These are phyloP conservation scores for Phytophthora macrochlamydospora DNA, from an alignment of 352 stramenopile species.

Conservation along the genomic window DNA sequence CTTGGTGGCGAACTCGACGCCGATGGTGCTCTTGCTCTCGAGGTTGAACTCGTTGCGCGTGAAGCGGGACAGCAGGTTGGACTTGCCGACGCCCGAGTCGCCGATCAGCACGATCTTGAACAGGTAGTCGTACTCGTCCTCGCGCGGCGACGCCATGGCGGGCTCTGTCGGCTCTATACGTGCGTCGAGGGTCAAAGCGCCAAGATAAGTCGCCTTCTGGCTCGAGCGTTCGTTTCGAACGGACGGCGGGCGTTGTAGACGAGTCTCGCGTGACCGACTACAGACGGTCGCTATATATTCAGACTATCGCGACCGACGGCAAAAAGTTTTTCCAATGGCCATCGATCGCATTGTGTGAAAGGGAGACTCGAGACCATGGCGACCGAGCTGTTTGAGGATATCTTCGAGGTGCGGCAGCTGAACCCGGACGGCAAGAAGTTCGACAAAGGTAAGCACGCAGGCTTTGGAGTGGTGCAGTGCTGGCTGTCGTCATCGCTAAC, in stretches of 20 bases:
- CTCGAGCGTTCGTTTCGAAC: slow-evolving; percentile 12
- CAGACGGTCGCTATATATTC: too few species aligned
- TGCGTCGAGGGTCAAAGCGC: slow-evolving; percentile 24
- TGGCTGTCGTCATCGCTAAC: too few species aligned
- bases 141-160: slow-evolving; percentile 81
- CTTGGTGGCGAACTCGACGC: slow-evolving; percentile 99
- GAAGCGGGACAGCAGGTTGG: slow-evolving; percentile 97
- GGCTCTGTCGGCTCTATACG: slow-evolving; percentile 3
- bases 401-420: slow-evolving; percentile 97
- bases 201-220: slow-evolving; percentile 27
- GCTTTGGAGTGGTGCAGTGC: not conserved
- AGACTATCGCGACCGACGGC: not conserved
- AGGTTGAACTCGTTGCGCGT: slow-evolving; percentile 99
- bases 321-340: not conserved
- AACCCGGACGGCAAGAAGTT: slow-evolving; percentile 99
- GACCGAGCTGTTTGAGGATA: slow-evolving; percentile 98
- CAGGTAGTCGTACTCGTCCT: slow-evolving; percentile 91
- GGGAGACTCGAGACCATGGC: slow-evolving; percentile 52
- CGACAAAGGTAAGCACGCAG: slow-evolving; percentile 78
- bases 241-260: too few species aligned
- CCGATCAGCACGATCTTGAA: slow-evolving; percentile 97
- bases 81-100: slow-evolving; percentile 97
- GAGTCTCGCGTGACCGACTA: too few species aligned
- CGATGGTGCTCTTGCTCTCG: slow-evolving; percentile 98
- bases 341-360: slow-evolving; percentile 14